Conservation (phyloP, 371 early-diverging fungal genomes). For the Rhizopus arrhizus region DNA sequence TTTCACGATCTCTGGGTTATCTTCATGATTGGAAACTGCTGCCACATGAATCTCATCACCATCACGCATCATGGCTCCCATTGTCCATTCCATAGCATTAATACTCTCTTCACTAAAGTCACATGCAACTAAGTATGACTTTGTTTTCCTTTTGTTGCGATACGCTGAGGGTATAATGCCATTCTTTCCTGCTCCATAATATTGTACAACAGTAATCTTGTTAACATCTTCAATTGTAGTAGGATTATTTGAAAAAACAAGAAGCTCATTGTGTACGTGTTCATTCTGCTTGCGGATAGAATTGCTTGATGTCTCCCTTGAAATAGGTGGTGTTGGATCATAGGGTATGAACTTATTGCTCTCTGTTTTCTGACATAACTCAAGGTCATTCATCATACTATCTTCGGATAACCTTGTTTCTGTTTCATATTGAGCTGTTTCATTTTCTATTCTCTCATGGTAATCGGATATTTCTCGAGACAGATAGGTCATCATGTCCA, state of each 20-base stretch:
- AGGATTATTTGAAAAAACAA: slow-evolving; percentile 23
- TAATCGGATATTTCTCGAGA: slow-evolving; percentile 20
- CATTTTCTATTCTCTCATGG: slow-evolving; percentile 7
- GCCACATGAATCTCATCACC: slow-evolving; percentile 60
- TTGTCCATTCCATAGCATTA: slow-evolving; percentile 56
- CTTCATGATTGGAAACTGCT: slow-evolving; percentile 53
- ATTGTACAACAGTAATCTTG: slow-evolving; percentile 7
- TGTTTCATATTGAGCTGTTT: slow-evolving; percentile 9
- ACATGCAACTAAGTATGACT: slow-evolving; percentile 43
- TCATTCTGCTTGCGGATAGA: slow-evolving; percentile 5
- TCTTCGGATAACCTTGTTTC: slow-evolving; percentile 5
- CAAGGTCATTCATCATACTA: slow-evolving; percentile 21
- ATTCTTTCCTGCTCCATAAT: slow-evolving; percentile 34
- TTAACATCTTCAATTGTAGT: slow-evolving; percentile 12
- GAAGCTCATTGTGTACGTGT: slow-evolving; percentile 2
- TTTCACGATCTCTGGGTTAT: slow-evolving; percentile 42
- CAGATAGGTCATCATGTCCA: slow-evolving; percentile 20
- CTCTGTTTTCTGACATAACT: slow-evolving; percentile 33
- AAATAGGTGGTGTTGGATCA: slow-evolving; percentile 5
- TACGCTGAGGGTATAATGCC: slow-evolving; percentile 18
- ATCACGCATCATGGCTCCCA: slow-evolving; percentile 60
- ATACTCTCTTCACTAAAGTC: slow-evolving; percentile 49
- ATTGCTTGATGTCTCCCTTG: background rate
- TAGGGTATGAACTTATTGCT: slow-evolving; percentile 37
- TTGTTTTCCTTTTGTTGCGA: slow-evolving; percentile 20